Conservation (phyloP, 768 basidiomycete species). For the Boletus patriciae region DNA sequence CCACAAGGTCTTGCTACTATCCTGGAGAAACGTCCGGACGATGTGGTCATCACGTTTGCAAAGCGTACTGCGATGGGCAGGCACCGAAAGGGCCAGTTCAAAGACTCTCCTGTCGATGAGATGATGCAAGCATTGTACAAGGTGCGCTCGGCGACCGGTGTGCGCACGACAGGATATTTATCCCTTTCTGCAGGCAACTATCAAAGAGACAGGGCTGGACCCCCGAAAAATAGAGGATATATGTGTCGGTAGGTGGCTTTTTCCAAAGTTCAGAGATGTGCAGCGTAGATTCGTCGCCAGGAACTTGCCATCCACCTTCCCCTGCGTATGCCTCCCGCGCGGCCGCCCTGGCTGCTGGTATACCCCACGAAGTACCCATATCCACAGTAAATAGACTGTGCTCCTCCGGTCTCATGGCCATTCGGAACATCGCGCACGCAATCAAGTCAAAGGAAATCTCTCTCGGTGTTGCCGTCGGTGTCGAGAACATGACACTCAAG, state of each 20-base stretch:
- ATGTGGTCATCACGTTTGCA: constrained; percentile 89
- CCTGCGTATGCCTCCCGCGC: constrained; percentile 82
- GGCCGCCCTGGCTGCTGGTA: constrained; percentile 84
- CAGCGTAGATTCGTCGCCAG: constrained; percentile 36
- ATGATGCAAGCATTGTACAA: constrained; percentile 80
- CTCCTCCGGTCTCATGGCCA: constrained; percentile 92
- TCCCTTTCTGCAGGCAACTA: constrained; percentile 50
- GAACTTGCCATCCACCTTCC: constrained; percentile 81
- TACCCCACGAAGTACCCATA: constrained; percentile 84
- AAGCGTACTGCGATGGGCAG: constrained; percentile 87
- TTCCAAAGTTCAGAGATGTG: background rate
- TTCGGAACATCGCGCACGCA: constrained; percentile 84
- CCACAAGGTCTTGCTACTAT: constrained; percentile 48
- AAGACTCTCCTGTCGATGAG: constrained; percentile 85
- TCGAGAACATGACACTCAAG: constrained; percentile 84
- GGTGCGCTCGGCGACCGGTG: constrained; percentile 38
- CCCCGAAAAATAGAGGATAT: constrained; percentile 78
- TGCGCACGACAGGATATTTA: background rate
- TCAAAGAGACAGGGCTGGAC: constrained; percentile 65
- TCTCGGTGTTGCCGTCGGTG: constrained; percentile 81
- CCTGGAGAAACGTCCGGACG: constrained; percentile 71
- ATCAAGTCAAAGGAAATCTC: constrained; percentile 82
- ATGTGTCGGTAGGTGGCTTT: constrained; percentile 61
- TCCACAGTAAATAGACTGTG: constrained; percentile 92
- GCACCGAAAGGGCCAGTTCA: constrained; percentile 90